phyloP scores from a whole-genome alignment of 305 asterid species.

The Euphrasia arctica region DNA sequence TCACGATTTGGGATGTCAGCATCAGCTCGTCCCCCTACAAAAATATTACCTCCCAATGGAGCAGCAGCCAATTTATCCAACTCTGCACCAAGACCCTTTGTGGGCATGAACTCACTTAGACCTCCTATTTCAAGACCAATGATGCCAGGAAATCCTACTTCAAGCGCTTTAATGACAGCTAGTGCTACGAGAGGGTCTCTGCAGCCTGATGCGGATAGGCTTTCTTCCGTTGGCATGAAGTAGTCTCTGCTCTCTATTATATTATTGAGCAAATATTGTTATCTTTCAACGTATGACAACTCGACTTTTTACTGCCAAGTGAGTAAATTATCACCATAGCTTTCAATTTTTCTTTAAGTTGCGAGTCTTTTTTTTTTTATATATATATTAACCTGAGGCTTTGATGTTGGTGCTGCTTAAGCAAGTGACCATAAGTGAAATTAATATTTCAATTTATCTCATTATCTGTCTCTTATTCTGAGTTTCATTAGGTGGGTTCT shows the following conservation, averaged over 20 bases:
- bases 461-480: neutral
- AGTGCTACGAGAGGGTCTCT: conserved; percentile 51
- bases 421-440: too few species aligned
- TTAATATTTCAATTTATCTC: neutral
- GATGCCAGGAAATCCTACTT: conserved; percentile 52
- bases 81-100: conserved; percentile 52
- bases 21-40: conserved; percentile 55
- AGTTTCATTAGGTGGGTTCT: conserved; percentile 1
- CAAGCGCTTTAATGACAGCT: conserved; percentile 41
- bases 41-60: conserved; percentile 51
- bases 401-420: neutral
- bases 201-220: conserved; percentile 56
- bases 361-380: too few species aligned
- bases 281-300: conserved; percentile 13
- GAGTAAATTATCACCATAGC: conserved; percentile 25
- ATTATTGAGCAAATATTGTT: conserved; percentile 10
- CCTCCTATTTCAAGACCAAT: conserved; percentile 65
- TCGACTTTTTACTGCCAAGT: conserved; percentile 31
- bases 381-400: neutral
- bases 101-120: conserved; percentile 55
- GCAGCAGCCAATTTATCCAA: conserved; percentile 47
- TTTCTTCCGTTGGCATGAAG: conserved; percentile 59
- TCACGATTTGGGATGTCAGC: conserved; percentile 66
- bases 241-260: conserved; percentile 31
- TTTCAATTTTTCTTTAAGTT: conserved; percentile 9